Evolutionary conservation across 139 green algal species (phyloP).

Genomic region (Micromonas pusilla): DNA sequence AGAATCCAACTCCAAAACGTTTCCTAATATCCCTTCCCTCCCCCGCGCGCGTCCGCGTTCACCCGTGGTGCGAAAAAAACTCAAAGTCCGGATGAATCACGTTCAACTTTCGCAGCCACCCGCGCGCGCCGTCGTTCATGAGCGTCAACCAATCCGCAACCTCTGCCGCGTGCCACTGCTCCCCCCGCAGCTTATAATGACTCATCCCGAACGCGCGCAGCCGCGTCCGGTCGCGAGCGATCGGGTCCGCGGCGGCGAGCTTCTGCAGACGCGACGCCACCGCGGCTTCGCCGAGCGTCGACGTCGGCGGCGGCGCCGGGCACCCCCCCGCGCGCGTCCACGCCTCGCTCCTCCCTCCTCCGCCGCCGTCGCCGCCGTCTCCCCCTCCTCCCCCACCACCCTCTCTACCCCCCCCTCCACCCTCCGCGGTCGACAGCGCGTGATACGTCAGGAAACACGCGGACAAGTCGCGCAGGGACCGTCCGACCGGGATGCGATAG

Average conservation of each 20-base stretch:
- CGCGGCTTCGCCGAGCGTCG: neutral
- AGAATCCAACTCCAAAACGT: neutral
- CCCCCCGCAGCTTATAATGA: constrained; percentile 25
- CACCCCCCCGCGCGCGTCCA: neutral
- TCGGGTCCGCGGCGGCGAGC: no score
- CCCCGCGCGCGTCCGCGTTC: neutral
- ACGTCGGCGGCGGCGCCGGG: neutral
- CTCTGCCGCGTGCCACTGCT: constrained; percentile 17
- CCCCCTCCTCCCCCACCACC: neutral
- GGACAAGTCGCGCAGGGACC: constrained; percentile 14
- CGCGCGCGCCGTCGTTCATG: constrained; percentile 17
- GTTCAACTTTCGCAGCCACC: constrained; percentile 14
- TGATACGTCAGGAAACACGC: constrained; percentile 39
- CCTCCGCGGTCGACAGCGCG: constrained; percentile 6
- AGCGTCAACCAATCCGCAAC: neutral
- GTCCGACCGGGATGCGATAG: constrained; percentile 32
- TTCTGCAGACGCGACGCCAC: neutral
- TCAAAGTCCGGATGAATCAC: constrained; percentile 29
- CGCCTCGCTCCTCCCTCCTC: neutral
- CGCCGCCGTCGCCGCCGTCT: neutral
- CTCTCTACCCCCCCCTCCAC: neutral
- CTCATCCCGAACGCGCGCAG: constrained; percentile 27
- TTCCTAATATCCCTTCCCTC: neutral
- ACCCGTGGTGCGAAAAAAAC: constrained; percentile 27
- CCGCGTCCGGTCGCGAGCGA: neutral